Conservation (phyloP, 2,329 filamentous ascomycete species). For the Penicillium sp. region DNA sequence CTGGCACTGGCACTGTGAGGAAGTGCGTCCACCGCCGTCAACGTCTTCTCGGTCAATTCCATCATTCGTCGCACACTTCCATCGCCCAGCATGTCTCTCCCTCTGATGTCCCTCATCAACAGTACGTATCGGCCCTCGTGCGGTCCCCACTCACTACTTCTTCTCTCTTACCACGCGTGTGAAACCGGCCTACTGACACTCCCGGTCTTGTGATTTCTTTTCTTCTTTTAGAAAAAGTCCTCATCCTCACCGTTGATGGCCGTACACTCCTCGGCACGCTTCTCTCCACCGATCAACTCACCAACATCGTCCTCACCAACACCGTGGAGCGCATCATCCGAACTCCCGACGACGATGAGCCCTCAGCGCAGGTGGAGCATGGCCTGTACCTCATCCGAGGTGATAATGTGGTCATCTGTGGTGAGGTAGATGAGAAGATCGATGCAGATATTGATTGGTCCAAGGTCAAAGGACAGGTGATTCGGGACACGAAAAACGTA, state of each 20-base stretch:
- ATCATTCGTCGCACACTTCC: not conserved
- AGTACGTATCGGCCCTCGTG: slow-evolving; percentile 35
- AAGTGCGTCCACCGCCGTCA: too few species aligned
- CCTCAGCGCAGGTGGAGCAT: slow-evolving; percentile 71
- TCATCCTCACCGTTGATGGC: slow-evolving; percentile 87
- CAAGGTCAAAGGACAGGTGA: slow-evolving; percentile 76
- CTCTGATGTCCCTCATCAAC: slow-evolving; percentile 44
- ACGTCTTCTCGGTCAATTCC: not conserved
- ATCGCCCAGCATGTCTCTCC: slow-evolving; percentile 45
- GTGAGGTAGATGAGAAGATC: slow-evolving; percentile 80
- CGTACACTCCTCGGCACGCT: slow-evolving; percentile 78
- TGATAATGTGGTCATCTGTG: slow-evolving; percentile 88
- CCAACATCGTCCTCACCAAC: slow-evolving; percentile 80
- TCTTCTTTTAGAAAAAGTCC: slow-evolving; percentile 66
- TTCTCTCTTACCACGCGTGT: not conserved
- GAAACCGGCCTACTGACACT: slow-evolving; percentile 2
- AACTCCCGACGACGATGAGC: slow-evolving; percentile 72
- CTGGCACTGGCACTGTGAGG: too few species aligned
- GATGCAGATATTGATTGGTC: slow-evolving; percentile 90
- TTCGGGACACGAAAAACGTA: slow-evolving; percentile 77
- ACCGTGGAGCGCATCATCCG: slow-evolving; percentile 88
- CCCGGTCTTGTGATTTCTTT: not conserved
- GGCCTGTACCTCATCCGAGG: slow-evolving; percentile 89
- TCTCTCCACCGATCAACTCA: slow-evolving; percentile 80
- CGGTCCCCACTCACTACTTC: not conserved